Conservation (phyloP, 2,329 filamentous ascomycete species). For the Sclerotinia spermophila region DNA sequence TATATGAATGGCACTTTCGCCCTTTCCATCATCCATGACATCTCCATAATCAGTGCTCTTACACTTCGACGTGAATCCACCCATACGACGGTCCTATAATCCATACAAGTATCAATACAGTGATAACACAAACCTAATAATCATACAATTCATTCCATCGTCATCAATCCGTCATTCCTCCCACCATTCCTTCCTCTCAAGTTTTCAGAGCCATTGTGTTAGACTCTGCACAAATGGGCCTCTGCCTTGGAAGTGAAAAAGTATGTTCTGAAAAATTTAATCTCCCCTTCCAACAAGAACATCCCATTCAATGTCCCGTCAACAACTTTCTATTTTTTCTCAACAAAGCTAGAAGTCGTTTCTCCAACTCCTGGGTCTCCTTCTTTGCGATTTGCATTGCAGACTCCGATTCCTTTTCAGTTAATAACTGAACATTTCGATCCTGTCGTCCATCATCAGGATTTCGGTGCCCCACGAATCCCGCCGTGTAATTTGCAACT, state of each 20-base stretch:
- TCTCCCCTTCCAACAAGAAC: neutral
- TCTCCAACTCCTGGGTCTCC: conserved; percentile 61
- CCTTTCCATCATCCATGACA: neutral
- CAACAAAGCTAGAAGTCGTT: conserved; percentile 56
- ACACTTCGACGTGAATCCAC: neutral
- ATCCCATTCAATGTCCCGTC: conserved; percentile 32
- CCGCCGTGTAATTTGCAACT: conserved; percentile 36
- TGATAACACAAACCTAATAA: neutral
- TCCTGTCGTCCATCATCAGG: conserved; percentile 32
- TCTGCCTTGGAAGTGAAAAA: neutral
- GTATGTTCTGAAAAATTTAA: neutral
- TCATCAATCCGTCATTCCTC: neutral
- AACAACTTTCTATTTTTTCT: conserved; percentile 56
- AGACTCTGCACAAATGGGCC: neutral
- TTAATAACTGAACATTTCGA: conserved; percentile 48
- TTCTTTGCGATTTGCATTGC: conserved; percentile 49
- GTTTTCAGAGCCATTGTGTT: neutral
- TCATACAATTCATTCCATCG: neutral
- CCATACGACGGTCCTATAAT: neutral
- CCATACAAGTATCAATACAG: conserved; percentile 5
- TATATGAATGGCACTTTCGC: neutral
- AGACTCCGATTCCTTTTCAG: conserved; percentile 59
- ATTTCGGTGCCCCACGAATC: conserved; percentile 34
- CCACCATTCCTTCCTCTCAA: neutral
- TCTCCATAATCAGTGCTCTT: neutral